Base-by-base conservation (phyloP, 2,329 filamentous ascomycete genomes). In the Penicillium sp. region DNA sequence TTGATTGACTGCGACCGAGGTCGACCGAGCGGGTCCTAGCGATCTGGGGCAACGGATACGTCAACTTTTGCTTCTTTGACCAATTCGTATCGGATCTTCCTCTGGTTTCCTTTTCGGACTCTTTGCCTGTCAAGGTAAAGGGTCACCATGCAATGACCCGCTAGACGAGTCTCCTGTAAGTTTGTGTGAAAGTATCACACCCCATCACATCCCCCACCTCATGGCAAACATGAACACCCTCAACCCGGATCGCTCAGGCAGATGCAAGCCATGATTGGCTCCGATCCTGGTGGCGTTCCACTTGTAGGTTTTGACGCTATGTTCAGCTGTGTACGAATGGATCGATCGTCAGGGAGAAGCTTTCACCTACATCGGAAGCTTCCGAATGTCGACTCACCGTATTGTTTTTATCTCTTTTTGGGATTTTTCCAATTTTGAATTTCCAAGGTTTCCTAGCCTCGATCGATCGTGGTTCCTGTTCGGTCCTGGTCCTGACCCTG, bases 1-100 rank as follows among this genome's bases (percentile, higher is more conserved):
- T 14, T 8, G 9, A 22, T 22, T 11, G 22, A 16, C 9, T 7
- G 24, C 16, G 24, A 19, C 61, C 56, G 54, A 63, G 29, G 43
- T 27, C 29, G 55, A 50, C 60, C 61, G 55, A 59, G 56, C 54
- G 53, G 46, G 50, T 33, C 31, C 31, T 16, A 33, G 31, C 31
- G 31, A 33, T 45, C 54, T 59, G 33, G 56, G 53, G 49, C 56
- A 57, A 58, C 56, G 50, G 65, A 67, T 64, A 67, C 62, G 19
- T 67, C 65, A 65, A 65, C 58, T 65, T 55, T 52, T 31, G 29
- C 37, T 26, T 53, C 55, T 33, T 39, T 19, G 10, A 33, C 10
- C 13, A 33, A 33, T 33, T 11, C 27, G 27, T 29, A 29, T 33
- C 13, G 11, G 26, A 14, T 48, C 46, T 22, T 7, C 29, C 27